Evolutionary conservation across 2,329 filamentous ascomycete species (phyloP).

Genomic region (Fusarium penzigii): DNA sequence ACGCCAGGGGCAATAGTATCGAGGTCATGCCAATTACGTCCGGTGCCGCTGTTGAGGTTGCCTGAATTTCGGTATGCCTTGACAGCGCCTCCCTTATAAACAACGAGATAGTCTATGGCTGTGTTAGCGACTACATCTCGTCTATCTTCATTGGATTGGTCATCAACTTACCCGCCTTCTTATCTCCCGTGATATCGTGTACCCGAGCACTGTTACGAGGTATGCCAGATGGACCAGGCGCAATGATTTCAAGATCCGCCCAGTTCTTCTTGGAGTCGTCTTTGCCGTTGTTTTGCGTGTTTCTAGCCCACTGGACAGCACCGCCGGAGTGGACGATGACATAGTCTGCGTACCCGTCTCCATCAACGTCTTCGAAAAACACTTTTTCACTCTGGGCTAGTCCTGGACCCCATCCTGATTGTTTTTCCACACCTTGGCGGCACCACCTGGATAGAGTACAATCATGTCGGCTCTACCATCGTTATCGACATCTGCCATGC

Average conservation of each 20-base stretch:
- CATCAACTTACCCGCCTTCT: not conserved
- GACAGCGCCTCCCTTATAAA: constrained; percentile 19
- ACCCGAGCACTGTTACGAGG: constrained; percentile 1
- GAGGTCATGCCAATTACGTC: constrained; percentile 8
- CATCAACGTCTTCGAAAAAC: constrained; percentile 3
- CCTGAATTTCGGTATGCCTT: constrained; percentile 20
- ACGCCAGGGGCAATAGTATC: constrained; percentile 10
- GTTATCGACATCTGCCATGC: constrained; percentile 14
- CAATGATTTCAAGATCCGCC: not conserved
- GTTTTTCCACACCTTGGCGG: constrained; percentile 5
- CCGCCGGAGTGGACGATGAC: constrained; percentile 1
- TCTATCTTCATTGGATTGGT: not conserved
- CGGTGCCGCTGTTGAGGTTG: constrained; percentile 3
- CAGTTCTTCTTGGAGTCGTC: constrained; percentile 8
- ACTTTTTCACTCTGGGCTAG: too few species aligned
- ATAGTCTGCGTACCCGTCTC: constrained; percentile 6
- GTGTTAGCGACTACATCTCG: not conserved
- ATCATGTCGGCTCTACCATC: constrained; percentile 12
- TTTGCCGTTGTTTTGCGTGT: constrained; percentile 7
- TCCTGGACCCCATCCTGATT: not conserved
- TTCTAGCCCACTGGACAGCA: constrained; percentile 4
- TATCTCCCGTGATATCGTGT: constrained; percentile 3
- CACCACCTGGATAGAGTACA: not conserved
- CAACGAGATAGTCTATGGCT: constrained; percentile 14
- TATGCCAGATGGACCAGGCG: constrained; percentile 2